Percentiles rank a stretch among this genome's conserved stretches.
Evolutionary conservation across 208 protist species (phyloP).

Genomic region (Angomonas ambiguus): DNA sequence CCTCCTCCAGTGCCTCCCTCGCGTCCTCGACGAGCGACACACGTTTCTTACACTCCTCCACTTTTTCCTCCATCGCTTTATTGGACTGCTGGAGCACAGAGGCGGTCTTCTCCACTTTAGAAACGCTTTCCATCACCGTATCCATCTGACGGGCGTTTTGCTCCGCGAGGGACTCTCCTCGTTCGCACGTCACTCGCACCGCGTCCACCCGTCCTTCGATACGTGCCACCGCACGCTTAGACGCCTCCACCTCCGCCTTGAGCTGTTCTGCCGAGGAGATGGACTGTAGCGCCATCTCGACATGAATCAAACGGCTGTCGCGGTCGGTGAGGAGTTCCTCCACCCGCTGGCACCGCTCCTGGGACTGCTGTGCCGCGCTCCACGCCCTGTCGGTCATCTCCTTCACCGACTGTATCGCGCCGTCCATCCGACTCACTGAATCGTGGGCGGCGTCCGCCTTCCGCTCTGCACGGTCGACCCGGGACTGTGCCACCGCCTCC

Average conservation of each 20-base stretch:
- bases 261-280: conserved; percentile 51
- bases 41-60: conserved; percentile 3
- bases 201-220: conserved; percentile 64
- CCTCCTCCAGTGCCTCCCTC: conserved; percentile 10
- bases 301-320: conserved; percentile 45
- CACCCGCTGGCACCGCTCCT: conserved; percentile 41
- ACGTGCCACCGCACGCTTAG: conserved; percentile 38
- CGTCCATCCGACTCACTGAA: conserved; percentile 30
- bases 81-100: conserved; percentile 23
- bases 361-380: conserved; percentile 21
- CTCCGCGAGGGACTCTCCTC: conserved; percentile 43
- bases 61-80: conserved; percentile 17
- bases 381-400: conserved; percentile 25
- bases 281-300: conserved; percentile 56
- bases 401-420: conserved; percentile 21
- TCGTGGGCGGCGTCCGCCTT: conserved; percentile 62
- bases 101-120: conserved; percentile 25
- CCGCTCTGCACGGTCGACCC: conserved; percentile 63
- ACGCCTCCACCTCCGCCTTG: conserved; percentile 58
- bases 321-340: conserved; percentile 60
- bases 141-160: conserved; percentile 20
- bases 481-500: conserved; percentile 36
- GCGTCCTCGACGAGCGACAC: conserved; percentile 16
- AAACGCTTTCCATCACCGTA: conserved; percentile 22
- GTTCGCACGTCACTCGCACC: conserved; percentile 36